A percentile compares a stretch with the other conserved stretches of the same genome.
phyloP scores from a whole-genome alignment of 768 basidiomycete species.

The Lactarius indigo region DNA sequence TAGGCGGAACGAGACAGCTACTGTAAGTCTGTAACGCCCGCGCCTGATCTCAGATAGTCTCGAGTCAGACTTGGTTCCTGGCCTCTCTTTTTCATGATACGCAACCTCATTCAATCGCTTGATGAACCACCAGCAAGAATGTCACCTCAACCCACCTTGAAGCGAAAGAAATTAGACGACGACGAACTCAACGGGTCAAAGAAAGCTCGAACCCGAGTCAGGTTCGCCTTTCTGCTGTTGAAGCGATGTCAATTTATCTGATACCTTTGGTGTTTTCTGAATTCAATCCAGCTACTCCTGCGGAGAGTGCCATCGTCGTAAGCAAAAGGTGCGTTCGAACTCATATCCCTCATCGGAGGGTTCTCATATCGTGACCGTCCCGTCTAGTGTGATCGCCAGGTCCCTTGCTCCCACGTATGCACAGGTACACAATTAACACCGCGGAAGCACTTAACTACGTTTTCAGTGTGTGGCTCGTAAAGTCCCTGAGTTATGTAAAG shows the following conservation, averaged over 20 bases:
- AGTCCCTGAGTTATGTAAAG: constrained; percentile 83
- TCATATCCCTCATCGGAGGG: constrained; percentile 13
- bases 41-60: not conserved
- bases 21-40: no score
- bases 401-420: constrained; percentile 79
- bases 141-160: constrained; percentile 35
- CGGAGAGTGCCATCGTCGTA: constrained; percentile 83
- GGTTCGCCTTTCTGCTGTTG: constrained; percentile 41
- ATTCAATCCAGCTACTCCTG: constrained; percentile 68
- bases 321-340: constrained; percentile 63
- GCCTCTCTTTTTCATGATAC: constrained; percentile 3
- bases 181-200: constrained; percentile 44
- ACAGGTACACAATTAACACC: constrained; percentile 12
- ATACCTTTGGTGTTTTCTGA: constrained; percentile 1
- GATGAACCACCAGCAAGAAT: constrained; percentile 9
- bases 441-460: constrained; percentile 21
- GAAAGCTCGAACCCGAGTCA: constrained; percentile 71
- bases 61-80: not conserved
- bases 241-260: not conserved
- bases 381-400: constrained; percentile 75
- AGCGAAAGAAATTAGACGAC: constrained; percentile 64
- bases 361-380: constrained; percentile 20
- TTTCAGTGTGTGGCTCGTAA: constrained; percentile 76
- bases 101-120: constrained; percentile 2
- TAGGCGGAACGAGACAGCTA: no score